Conservation (phyloP, 805 yeast genomes). For the Blastobotrys parvus region DNA sequence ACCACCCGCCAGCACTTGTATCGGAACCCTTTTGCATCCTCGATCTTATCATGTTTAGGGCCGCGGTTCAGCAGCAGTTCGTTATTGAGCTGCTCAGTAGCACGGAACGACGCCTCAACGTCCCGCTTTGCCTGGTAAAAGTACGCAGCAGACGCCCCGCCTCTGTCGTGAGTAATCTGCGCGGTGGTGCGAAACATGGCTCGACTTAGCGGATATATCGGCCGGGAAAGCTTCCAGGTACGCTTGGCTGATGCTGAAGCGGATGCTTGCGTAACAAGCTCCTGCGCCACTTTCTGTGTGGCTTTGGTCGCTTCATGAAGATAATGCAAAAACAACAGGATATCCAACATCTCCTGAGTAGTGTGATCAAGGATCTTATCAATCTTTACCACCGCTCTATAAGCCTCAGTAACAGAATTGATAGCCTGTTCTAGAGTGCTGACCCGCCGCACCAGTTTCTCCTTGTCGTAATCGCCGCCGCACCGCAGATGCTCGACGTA, state of each 20-base stretch:
- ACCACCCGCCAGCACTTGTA: conserved; percentile 34
- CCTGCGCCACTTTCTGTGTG: conserved; percentile 7
- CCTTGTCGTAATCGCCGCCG: not conserved
- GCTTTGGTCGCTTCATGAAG: conserved; percentile 34
- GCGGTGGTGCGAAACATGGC: conserved; percentile 36
- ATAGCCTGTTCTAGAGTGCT: not conserved
- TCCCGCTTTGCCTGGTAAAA: conserved; percentile 37
- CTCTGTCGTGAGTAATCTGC: conserved; percentile 39
- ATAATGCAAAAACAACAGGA: conserved; percentile 35
- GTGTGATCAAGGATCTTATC: not conserved
- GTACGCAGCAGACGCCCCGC: conserved; percentile 36
- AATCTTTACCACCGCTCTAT: not conserved
- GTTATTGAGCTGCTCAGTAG: conserved; percentile 25
- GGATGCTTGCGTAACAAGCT: conserved; percentile 4
- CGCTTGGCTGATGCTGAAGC: conserved; percentile 10
- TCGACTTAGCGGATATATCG: conserved; percentile 34
- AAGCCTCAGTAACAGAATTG: not conserved
- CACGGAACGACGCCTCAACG: conserved; percentile 39
- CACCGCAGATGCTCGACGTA: not conserved
- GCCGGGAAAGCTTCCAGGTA: conserved; percentile 31
- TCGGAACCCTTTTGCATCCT: conserved; percentile 17
- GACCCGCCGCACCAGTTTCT: not conserved
- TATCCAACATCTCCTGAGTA: conserved; percentile 29
- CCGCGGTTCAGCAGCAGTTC: conserved; percentile 23
- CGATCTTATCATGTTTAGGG: not conserved